These are phyloP conservation scores for Tolypocladium guangdongense DNA, from an alignment of 2,329 filamentous ascomycete genomes.

Conservation along the genomic window DNA sequence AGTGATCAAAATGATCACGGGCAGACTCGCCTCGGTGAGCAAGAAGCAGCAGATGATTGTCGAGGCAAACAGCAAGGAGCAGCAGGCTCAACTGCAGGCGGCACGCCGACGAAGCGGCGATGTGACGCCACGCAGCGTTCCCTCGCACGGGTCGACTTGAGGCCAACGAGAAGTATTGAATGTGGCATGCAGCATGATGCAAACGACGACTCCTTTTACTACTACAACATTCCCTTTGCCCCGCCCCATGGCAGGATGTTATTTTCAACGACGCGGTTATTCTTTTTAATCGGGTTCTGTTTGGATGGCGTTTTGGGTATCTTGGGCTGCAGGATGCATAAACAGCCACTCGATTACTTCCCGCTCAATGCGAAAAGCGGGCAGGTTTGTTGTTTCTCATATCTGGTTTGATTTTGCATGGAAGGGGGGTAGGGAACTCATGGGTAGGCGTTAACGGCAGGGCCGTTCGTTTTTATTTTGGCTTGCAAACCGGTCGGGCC, in stretches of 20 bases:
- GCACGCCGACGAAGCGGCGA: slow-evolving; percentile 43
- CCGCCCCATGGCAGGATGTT: slow-evolving; percentile 2
- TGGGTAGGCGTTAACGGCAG: slow-evolving; percentile 1
- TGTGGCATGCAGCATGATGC: background rate
- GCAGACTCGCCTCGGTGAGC: slow-evolving; percentile 43
- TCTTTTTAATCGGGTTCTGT: background rate
- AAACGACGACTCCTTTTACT: background rate
- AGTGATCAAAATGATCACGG: slow-evolving; percentile 54
- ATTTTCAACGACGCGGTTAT: background rate
- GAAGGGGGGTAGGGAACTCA: background rate
- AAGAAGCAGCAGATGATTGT: slow-evolving; percentile 53
- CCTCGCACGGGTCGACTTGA: slow-evolving; percentile 31
- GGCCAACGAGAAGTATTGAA: background rate
- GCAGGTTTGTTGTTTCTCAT: background rate
- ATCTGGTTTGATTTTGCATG: background rate
- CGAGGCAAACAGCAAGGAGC: slow-evolving; percentile 39
- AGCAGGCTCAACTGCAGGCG: slow-evolving; percentile 30
- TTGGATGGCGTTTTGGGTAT: background rate
- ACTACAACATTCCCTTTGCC: background rate
- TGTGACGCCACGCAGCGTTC: slow-evolving; percentile 42
- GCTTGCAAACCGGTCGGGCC: background rate
- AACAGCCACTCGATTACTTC: background rate
- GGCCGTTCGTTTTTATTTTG: background rate
- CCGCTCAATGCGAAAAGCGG: background rate
- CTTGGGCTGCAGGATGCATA: background rate